Evolutionary conservation across 1,284 basidiomycete genomes (phyloP).

Genomic region (Takashimella koratensis): DNA sequence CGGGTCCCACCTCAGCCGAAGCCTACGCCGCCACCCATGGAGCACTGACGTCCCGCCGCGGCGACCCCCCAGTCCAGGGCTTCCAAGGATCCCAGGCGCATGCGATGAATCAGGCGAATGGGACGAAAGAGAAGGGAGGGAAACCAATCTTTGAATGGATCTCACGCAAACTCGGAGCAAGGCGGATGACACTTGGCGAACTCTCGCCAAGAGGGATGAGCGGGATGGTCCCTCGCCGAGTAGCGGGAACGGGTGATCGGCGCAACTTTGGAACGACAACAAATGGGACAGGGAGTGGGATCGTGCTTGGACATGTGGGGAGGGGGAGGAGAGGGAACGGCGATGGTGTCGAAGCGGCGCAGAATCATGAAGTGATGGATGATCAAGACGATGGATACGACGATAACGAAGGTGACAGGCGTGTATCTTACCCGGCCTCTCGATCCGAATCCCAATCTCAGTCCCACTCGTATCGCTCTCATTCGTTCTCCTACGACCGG

Average conservation of each 20-base stretch:
- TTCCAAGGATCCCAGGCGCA: neutral
- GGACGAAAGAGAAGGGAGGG: slow-evolving; percentile 11
- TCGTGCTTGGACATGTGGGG: neutral
- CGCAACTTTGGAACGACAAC: neutral
- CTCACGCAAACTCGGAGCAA: slow-evolving; percentile 65
- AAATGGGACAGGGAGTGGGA: slow-evolving; percentile 2
- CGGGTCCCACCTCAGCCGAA: slow-evolving; percentile 21
- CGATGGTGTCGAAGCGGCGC: neutral
- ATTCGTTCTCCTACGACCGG: slow-evolving; percentile 4
- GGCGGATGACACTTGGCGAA: slow-evolving; percentile 8
- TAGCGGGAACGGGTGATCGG: slow-evolving; percentile 11
- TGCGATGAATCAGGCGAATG: neutral
- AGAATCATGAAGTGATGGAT: neutral
- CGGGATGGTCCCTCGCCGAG: slow-evolving; percentile 6
- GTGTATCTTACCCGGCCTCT: neutral
- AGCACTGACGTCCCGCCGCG: neutral
- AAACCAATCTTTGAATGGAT: slow-evolving; percentile 91
- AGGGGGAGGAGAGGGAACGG: neutral
- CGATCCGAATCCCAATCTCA: slow-evolving; percentile 44
- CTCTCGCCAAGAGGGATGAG: neutral
- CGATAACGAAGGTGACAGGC: neutral
- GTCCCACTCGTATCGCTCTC: slow-evolving; percentile 16
- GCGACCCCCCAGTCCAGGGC: neutral
- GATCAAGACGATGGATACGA: neutral
- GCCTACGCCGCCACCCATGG: slow-evolving; percentile 27